These are phyloP conservation scores for Clarireedia hainanense DNA, from an alignment of 2,329 filamentous ascomycete species.

Conservation along the genomic window DNA sequence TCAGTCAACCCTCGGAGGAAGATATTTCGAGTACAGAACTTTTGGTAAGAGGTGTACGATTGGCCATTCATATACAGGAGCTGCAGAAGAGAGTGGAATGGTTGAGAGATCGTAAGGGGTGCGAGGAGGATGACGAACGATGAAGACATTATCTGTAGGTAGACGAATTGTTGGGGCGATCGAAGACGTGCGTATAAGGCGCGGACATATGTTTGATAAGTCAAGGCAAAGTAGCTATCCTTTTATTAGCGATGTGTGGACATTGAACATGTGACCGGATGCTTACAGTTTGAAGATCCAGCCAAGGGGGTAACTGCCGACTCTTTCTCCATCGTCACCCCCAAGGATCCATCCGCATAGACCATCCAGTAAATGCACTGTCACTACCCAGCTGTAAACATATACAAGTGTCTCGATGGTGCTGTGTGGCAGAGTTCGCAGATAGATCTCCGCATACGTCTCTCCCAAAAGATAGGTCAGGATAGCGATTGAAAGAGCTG, in stretches of 20 bases:
- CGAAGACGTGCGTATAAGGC: conserved; percentile 61
- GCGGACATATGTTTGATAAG: conserved; percentile 64
- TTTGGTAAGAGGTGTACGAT: conserved; percentile 56
- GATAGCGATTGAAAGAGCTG: conserved; percentile 53
- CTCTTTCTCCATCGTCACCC: conserved; percentile 56
- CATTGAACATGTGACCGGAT: neutral
- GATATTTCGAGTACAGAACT: conserved; percentile 57
- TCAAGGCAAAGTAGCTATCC: conserved; percentile 52
- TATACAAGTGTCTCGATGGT: conserved; percentile 61
- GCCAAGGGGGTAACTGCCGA: conserved; percentile 61
- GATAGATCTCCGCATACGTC: conserved; percentile 61
- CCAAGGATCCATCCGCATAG: conserved; percentile 61
- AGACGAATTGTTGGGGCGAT: conserved; percentile 56
- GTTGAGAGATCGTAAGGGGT: conserved; percentile 54
- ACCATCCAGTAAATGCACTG: conserved; percentile 56
- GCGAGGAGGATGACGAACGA: conserved; percentile 55
- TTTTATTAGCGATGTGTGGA: neutral
- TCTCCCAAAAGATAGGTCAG: conserved; percentile 61
- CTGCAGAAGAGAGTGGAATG: conserved; percentile 47
- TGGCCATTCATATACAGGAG: conserved; percentile 49
- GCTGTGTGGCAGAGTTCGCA: conserved; percentile 58
- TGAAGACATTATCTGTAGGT: conserved; percentile 57
- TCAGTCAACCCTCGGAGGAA: conserved; percentile 61
- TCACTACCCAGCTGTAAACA: conserved; percentile 63
- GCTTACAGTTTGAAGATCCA: conserved; percentile 63